Evolutionary conservation across 225 moss, liverwort and hornwort species (phyloP), one percentile per base, ranked within the genome.

Genomic region (Takakia lepidozioides): DNA sequence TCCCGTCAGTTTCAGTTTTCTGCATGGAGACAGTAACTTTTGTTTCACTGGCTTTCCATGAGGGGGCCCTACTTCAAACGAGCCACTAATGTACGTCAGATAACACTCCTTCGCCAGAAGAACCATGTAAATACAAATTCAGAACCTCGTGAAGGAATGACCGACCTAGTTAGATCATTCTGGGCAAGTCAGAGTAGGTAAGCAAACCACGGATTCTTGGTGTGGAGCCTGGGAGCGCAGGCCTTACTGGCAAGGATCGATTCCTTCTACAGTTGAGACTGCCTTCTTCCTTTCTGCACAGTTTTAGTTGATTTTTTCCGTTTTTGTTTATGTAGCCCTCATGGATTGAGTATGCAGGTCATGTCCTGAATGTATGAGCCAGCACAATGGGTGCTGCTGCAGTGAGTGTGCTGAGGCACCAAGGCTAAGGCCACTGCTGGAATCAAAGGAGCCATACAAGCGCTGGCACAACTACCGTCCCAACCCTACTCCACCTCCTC

Each of bases 401-500:
- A 23, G 49, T 38, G 51, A 63, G n/a, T 98, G 98, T 52, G 59
- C 68, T 38, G 51, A 56, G 8, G 82, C 91, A 40, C 71, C 91
- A 15, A 83, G 70, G 43, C 53, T 98, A 57, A 77, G 98, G 53
- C 98, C 98, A 11, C 52, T 85, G 3, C 39, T 98, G 25, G 42
- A 38, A 47, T 68, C 74, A 6, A 82, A 87, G 46, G 72, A 72
- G 51, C 68, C 73, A 2, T 98, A 98, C 43, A 68, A 73, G 48
- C 85, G 98, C 8, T 98, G 98, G 98, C 91, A 98, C n/a, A 83
- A 78, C 15, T 98, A 98, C 41, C 85, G 98, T 50, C 68, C 85
- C 23, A 48, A 65, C 27, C 80, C 54, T 35, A 65, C 81, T 2
- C 67, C 68, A 2, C 56, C 74, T 4, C 71, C 78, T n/a, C 85